Base-by-base conservation (phyloP, 768 basidiomycete species). In the Trametes cingulata region DNA sequence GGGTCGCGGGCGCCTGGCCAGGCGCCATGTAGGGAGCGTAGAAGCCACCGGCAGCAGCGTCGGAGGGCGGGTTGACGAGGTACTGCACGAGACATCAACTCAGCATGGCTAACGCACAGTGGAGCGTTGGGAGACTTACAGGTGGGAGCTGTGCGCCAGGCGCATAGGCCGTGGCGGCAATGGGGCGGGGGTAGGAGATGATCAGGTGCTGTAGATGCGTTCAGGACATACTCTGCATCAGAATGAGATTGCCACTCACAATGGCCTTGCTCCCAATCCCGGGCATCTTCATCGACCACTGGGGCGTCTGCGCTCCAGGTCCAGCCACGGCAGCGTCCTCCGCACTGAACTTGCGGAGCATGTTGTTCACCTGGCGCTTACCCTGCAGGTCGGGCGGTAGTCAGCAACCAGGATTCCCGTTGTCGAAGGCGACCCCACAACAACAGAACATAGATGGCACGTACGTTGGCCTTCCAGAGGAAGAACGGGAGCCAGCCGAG, bases 391-490 rank as follows among this genome's bases (percentile, higher is more conserved):
- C 45, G 5, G 47, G n/a, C n/a, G n/a, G n/a, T n/a, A n/a, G n/a
- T n/a, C 15, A 35, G 22, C 27, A 12, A 29, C 15, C 46, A 29
- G 13, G 8, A 6, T 45, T 13, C 43, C 6, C 20, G 20, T 33
- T 20, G 3, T 22, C 29, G 29, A 4, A 33, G 29, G 17, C 19
- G 15, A 22, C 37, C 7, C 36, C 15, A 52, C 10, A 1, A 20
- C 15, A 25, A 19, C 54, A n/a, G 3, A 15, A 27, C n/a, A n/a
- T 13, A 36, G 41, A 15, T 6, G 17, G 8, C 33, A 41, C 37
- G 29, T n/a, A 76, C 78, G 40, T 41, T 78, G 75, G 55, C 74
- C 60, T 85, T 85, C 82, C 82, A 85, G 22, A 78, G 42, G 40
- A 75, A 45, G 41, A 82, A 67, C 6, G 83, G 83, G 3, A 70